phyloP scores from a whole-genome alignment of 202 grass and related monocot genomes.

The Cymbopogon flexuosus region DNA sequence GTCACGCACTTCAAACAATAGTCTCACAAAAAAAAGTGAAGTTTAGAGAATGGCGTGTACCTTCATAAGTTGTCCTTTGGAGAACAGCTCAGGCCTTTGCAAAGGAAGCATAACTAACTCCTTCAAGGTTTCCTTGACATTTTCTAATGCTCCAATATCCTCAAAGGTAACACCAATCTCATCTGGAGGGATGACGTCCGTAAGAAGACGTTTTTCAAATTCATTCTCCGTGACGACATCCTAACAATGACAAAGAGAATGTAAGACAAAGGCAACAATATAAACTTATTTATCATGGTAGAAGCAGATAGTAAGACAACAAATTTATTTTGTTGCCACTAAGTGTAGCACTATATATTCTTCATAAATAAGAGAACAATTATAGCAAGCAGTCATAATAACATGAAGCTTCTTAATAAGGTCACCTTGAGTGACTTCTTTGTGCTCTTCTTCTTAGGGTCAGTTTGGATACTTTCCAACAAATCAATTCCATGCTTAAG shows the following conservation, averaged over 20 bases:
- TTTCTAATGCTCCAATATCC: constrained; percentile 93
- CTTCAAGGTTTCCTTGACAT: constrained; percentile 92
- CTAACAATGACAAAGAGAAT: constrained; percentile 37
- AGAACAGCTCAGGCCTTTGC: constrained; percentile 91
- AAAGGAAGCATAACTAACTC: constrained; percentile 98
- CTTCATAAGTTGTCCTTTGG: constrained; percentile 94
- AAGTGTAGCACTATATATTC: background rate
- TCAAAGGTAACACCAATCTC: constrained; percentile 95
- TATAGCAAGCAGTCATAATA: background rate
- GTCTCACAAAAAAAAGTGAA: background rate
- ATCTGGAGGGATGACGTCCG: constrained; percentile 86
- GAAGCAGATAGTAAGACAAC: background rate
- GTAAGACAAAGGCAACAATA: constrained; percentile 13
- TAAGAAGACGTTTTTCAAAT: constrained; percentile 91
- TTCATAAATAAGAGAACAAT: background rate
- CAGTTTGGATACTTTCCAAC: constrained; percentile 70
- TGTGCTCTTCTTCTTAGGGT: constrained; percentile 65
- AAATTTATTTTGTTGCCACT: background rate
- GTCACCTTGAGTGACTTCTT: constrained; percentile 92
- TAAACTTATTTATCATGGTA: background rate
- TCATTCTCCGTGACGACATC: constrained; percentile 88
- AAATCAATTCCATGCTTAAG: constrained; percentile 72
- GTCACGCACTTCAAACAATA: background rate
- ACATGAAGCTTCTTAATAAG: background rate
- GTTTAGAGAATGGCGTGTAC: constrained; percentile 32